Evolutionary conservation across 2,329 filamentous ascomycete genomes (phyloP), one percentile per base, ranked within the genome.

Genomic region (Orbilia brochopaga): DNA sequence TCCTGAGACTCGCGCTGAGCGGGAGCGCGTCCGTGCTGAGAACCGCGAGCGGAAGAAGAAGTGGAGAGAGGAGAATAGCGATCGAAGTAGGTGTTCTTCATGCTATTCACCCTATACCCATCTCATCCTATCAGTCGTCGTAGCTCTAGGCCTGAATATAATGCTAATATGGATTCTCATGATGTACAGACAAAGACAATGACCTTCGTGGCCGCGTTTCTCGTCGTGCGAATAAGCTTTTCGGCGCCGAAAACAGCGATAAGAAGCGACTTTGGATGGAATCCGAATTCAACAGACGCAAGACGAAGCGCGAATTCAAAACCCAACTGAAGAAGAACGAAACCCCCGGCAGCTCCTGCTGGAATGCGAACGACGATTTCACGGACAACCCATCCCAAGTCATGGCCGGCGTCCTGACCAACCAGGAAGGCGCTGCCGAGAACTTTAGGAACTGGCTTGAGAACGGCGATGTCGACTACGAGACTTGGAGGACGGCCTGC

Each of bases 131-230:
- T n/a, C n/a, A n/a, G n/a, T n/a, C n/a, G n/a, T n/a, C n/a, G n/a
- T n/a, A n/a, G n/a, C n/a, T n/a, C n/a, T n/a, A n/a, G n/a, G n/a
- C n/a, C n/a, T n/a, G n/a, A 59, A 23, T 42, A 15, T 15, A 13
- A 15, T 24, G n/a, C 44, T 27, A 32, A 55, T 56, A 4, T 6
- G 11, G 32, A 54, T 48, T 44, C 35, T 42, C 21, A 59, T 42
- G n/a, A 65, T 27, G 8, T n/a, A 30, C 21, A 77, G 77, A 78
- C 62, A 78, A 78, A 46, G 77, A 78, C 51, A 78, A 78, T 54
- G 77, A 78, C 52, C 76, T 78, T 21, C 75, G 77, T 46, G 77
- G 77, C 30, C 77, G 77, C 24, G 77, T 78, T n/a, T 77, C 76
- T 42, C 77, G 76, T 57, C 75, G 77, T 2, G 77, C 76, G 1